These are phyloP conservation scores for Zoysia matrella DNA, from an alignment of 202 grass and related monocot genomes.

Conservation along the genomic window DNA sequence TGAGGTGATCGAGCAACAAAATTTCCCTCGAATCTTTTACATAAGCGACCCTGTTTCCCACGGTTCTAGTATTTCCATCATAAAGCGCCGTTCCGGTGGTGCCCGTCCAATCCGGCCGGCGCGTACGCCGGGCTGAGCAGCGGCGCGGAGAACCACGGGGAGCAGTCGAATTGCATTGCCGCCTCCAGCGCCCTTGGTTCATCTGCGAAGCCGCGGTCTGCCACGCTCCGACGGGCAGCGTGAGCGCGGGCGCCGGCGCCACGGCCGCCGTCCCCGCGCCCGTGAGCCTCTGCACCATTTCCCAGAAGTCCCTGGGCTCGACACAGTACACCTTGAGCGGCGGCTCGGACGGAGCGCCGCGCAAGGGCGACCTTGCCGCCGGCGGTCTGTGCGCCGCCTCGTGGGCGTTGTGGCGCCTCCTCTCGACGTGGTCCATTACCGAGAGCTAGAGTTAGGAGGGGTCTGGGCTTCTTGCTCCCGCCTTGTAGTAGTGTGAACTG, in stretches of 20 bases:
- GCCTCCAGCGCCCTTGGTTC: background rate
- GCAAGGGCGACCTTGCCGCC: slow-evolving; percentile 36
- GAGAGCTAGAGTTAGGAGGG: no score
- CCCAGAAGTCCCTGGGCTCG: slow-evolving; percentile 71
- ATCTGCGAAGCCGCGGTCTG: background rate
- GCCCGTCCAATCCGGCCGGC: slow-evolving; percentile 38
- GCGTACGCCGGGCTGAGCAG: slow-evolving; percentile 72
- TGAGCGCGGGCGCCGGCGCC: no score
- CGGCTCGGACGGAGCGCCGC: slow-evolving; percentile 6
- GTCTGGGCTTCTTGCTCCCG: background rate
- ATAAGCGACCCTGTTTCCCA: background rate
- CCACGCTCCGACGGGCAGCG: background rate
- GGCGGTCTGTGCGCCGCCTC: slow-evolving; percentile 41
- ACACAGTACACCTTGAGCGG: slow-evolving; percentile 79
- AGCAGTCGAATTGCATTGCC: slow-evolving; percentile 51
- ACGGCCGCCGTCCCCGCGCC: slow-evolving; percentile 39
- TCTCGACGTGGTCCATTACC: slow-evolving; percentile 31
- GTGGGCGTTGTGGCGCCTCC: background rate
- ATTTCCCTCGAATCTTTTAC: background rate
- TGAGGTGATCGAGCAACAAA: background rate
- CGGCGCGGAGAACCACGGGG: slow-evolving; percentile 71
- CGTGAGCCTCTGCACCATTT: slow-evolving; percentile 85
- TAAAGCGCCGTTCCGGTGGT: background rate
- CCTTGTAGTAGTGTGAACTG: background rate
- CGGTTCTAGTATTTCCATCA: no score